Conservation (phyloP, 2,329 filamentous ascomycete species). For the Triangularia setosa region DNA sequence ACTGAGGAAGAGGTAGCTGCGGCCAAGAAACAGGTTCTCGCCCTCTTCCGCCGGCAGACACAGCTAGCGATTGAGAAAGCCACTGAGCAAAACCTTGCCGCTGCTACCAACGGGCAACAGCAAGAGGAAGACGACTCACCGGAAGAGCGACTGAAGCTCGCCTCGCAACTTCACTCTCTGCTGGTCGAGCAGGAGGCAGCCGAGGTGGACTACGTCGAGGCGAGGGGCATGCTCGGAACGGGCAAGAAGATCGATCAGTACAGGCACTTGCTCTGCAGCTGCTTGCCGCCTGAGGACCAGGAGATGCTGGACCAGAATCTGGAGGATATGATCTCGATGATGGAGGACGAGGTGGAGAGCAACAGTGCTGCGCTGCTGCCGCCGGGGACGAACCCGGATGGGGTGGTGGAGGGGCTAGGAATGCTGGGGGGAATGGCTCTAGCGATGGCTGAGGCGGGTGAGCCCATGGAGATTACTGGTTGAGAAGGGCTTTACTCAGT, state of each 20-base stretch:
- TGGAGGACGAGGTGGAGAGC: constrained; percentile 57
- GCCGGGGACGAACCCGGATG: not conserved
- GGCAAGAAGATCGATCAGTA: constrained; percentile 73
- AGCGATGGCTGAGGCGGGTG: not conserved
- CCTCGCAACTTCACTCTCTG: constrained; percentile 53
- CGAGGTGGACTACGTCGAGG: constrained; percentile 65
- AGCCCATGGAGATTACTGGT: constrained; percentile 21
- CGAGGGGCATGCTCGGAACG: constrained; percentile 64
- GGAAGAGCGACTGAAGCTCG: constrained; percentile 55
- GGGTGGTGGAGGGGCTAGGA: not conserved
- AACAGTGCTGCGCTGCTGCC: constrained; percentile 19
- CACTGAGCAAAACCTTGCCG: constrained; percentile 32
- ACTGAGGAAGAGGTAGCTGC: constrained; percentile 49
- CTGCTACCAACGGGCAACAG: constrained; percentile 26
- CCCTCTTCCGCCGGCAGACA: constrained; percentile 45
- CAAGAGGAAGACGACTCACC: constrained; percentile 33
- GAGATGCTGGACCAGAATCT: constrained; percentile 65
- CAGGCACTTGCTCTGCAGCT: constrained; percentile 63
- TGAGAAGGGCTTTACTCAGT: constrained; percentile 4
- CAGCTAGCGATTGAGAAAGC: constrained; percentile 45
- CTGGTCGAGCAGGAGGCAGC: constrained; percentile 58
- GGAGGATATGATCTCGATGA: constrained; percentile 58
- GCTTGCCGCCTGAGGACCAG: constrained; percentile 62
- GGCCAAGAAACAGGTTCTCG: constrained; percentile 35
- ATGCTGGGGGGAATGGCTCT: not conserved